Base-by-base conservation (phyloP, 139 green algal genomes). In the Tetraselmis striata region DNA sequence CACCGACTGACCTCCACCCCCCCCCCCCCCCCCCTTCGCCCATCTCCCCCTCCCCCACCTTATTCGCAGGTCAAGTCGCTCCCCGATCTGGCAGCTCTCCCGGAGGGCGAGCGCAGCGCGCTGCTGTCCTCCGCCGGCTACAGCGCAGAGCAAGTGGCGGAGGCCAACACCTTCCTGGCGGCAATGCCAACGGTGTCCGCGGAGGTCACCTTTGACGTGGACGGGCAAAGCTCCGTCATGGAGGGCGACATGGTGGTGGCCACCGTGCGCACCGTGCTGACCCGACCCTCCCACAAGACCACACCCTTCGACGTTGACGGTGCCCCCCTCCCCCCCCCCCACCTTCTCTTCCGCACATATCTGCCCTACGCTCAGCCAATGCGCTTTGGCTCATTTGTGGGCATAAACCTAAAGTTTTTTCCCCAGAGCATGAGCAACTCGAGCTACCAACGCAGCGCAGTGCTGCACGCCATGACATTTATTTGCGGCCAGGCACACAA, bases 221-320 rank as follows among this genome's bases (percentile, higher is more conserved):
- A 94, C 26, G 92, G 86, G 0, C 93, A 95, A 84, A 88, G 92
- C 0, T 91, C 93, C 1, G 90, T 96, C 84, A 86, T 91, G 79
- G 88, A 94, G 88, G 27, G 74, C 0, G 94, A 97, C 82, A 32
- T 92, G 0, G 90, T 94, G 30, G 94, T 90, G 28, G 81, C 67
- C 32, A 75, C 31, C n/a, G 59, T 79, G 28, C 31, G 83, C 25
- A 59, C 92, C 26, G 59, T 95, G 79, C 85, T 97, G 31, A 91
- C 86, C 24, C 87, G 93, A 1, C 83, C 86, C n/a, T 86, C 67
- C 28, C 93, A 97, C 84, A 81, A 80, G 67, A 77, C 76, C 0
- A 74, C 83, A 1, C 82, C 58, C 27, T 94, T 92, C 59, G 81
- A 90, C 45, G 84, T 81, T 26, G 81, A 80, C n/a, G 67, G 31